A percentile compares a stretch with the other conserved stretches of the same genome.
Conservation (phyloP, 192 early-diverging fungal species). For the Jimgerdemannia lactiflua region DNA sequence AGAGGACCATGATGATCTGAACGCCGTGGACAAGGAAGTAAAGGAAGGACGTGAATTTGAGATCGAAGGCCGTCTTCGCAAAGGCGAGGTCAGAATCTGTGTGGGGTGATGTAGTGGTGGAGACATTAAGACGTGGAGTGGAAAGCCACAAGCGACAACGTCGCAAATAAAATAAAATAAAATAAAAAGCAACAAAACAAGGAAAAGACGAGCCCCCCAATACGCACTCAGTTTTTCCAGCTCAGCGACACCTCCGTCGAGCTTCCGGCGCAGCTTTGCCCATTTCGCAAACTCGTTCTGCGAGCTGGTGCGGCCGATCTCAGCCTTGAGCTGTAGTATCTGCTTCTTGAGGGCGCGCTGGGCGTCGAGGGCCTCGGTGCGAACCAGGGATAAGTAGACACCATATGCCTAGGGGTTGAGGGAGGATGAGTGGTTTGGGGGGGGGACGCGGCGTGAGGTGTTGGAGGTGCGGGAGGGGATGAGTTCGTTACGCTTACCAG, state of each 20-base stretch:
- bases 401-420: conserved; percentile 40
- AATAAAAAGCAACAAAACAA: conserved; percentile 2
- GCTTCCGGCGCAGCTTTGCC: conserved; percentile 81
- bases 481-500: conserved; percentile 26
- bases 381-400: conserved; percentile 46
- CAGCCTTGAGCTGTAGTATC: conserved; percentile 58
- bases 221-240: conserved; percentile 63
- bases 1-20: conserved; percentile 60
- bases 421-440: not conserved
- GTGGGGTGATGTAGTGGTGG: too few relatives aligned
- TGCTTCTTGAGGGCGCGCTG: conserved; percentile 60
- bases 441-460: not conserved
- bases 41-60: conserved; percentile 71
- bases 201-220: not conserved
- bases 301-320: conserved; percentile 65
- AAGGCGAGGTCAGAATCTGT: conserved; percentile 56
- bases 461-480: not conserved
- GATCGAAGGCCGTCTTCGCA: conserved; percentile 69
- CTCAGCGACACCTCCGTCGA: conserved; percentile 70
- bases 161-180: not conserved
- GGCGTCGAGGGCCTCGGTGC: conserved; percentile 51
- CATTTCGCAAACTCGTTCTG: conserved; percentile 92
- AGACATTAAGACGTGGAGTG: too few relatives aligned
- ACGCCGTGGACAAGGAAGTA: conserved; percentile 61
- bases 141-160: not conserved